Base-by-base conservation (phyloP, 441 rosid genomes). In the Monsonia emarginata region DNA sequence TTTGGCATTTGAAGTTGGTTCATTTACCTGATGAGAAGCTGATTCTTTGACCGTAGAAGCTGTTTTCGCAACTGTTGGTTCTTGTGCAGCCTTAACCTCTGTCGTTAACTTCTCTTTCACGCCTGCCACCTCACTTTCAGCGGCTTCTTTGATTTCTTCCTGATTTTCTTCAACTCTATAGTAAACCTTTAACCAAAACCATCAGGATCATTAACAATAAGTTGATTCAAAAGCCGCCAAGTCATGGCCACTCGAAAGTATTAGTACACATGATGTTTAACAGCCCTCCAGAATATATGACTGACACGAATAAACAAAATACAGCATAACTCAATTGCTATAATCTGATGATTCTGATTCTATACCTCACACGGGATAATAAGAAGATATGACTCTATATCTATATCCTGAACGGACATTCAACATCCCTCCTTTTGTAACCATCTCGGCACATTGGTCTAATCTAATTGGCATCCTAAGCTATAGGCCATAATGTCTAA, bases 101-200 rank as follows among this genome's bases (percentile, higher is more conserved):
- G 58, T 69, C 5, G 62, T 32, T 48, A 65, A 38, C 50, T 58
- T 61, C 50, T 69, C 79, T 0, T 40, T 31, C 3, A 11, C 28
- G 9, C 40, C 67, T 2, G 32, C 46, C 18, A 59, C 63, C 10
- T 65, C 63, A 22, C 46, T 32, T 7, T 50, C 38, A 11, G 61
- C 63, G 19, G 48, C 26, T 7, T 58, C 57, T 5, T 18, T 27
- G 63, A 21, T 34, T 9, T 61, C 73, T 64, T 74, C 83, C 62
- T 76, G 32, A 40, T 58, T 76, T 75, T 88, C 95, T 4, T 82
- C 86, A 36, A 81, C 89, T 72, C 82, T 78, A 66, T 72, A 74
- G 68, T 88, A 88, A 61, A 75, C 88, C 91, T 86, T 79, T 4
- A 24, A 54, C 21, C 52, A 31, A 58, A 18, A 57, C 57, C 66